Evolutionary conservation across 768 basidiomycete genomes (phyloP).

Genomic region (Rhodotorula kratochvilovae): DNA sequence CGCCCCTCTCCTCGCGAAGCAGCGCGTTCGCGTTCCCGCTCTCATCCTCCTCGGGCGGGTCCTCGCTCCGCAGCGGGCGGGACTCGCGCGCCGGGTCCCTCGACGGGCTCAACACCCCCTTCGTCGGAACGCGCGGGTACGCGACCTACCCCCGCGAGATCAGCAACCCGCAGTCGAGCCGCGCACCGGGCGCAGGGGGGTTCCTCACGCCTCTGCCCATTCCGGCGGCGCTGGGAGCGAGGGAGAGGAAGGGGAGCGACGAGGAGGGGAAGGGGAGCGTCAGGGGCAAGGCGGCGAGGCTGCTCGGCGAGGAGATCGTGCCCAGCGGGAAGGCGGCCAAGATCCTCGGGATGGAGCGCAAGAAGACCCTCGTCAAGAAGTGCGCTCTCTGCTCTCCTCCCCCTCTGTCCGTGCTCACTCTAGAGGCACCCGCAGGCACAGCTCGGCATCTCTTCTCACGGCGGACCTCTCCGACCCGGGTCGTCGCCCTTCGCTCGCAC

Average conservation of each 20-base stretch:
- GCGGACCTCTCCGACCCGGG: background rate
- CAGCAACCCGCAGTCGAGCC: background rate
- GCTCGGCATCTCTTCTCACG: slow-evolving; percentile 2
- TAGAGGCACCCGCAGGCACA: background rate
- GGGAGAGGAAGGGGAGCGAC: background rate
- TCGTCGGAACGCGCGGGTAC: background rate
- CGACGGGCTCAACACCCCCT: background rate
- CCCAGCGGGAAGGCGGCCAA: slow-evolving; percentile 29
- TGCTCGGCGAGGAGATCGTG: slow-evolving; percentile 28
- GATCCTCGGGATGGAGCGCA: slow-evolving; percentile 24
- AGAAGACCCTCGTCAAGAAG: slow-evolving; percentile 19
- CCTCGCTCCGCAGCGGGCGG: too few species aligned
- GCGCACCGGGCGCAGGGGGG: too few species aligned
- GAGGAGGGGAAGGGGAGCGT: background rate
- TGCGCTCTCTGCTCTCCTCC: background rate
- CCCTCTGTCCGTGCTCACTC: background rate
- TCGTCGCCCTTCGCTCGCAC: background rate
- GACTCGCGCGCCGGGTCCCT: background rate
- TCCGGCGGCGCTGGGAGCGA: too few species aligned
- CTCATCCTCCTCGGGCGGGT: background rate
- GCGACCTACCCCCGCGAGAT: background rate
- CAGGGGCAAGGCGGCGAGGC: slow-evolving; percentile 22
- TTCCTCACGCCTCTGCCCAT: background rate
- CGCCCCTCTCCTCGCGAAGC: background rate
- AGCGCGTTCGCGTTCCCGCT: background rate